phyloP scores from a whole-genome alignment of 2,329 filamentous ascomycete species.

The Alternaria burnsii region DNA sequence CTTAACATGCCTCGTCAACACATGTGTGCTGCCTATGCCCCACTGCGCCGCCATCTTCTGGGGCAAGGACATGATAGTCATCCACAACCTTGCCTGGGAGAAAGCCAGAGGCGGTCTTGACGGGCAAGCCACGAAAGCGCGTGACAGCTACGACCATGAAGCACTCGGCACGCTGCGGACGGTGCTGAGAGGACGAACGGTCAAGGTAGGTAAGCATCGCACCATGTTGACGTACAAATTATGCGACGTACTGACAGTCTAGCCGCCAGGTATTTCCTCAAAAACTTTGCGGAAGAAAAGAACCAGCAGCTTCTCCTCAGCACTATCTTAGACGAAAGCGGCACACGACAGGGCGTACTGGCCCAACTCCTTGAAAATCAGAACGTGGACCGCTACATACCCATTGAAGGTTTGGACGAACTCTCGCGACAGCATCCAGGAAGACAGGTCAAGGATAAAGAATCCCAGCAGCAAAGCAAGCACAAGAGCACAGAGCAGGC shows the following conservation, averaged over 20 bases:
- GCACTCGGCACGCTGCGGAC: conserved; percentile 46
- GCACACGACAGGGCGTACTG: conserved; percentile 42
- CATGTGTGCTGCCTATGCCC: conserved; percentile 52
- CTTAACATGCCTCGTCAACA: conserved; percentile 42
- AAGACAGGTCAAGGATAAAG: conserved; percentile 16
- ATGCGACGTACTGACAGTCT: conserved; percentile 17
- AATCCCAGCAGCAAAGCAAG: conserved; percentile 14
- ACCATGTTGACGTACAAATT: neutral
- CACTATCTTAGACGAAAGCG: conserved; percentile 43
- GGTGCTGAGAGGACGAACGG: conserved; percentile 47
- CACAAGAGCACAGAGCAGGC: conserved; percentile 17
- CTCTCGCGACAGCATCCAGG: conserved; percentile 23
- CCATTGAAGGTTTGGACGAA: conserved; percentile 36
- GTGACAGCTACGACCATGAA: conserved; percentile 43
- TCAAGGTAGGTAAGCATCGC: conserved; percentile 50
- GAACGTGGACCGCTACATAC: conserved; percentile 33
- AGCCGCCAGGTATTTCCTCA: conserved; percentile 42
- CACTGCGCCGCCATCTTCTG: conserved; percentile 56
- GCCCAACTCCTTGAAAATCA: conserved; percentile 41
- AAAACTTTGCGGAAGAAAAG: conserved; percentile 17
- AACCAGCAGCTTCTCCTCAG: conserved; percentile 42
- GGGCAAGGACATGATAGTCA: conserved; percentile 48
- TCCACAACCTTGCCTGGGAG: conserved; percentile 55
- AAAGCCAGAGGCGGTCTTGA: conserved; percentile 44
- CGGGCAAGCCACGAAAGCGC: conserved; percentile 48